Base-by-base conservation (phyloP, 2,329 filamentous ascomycete species). In the Orbilia blumenaviensis region DNA sequence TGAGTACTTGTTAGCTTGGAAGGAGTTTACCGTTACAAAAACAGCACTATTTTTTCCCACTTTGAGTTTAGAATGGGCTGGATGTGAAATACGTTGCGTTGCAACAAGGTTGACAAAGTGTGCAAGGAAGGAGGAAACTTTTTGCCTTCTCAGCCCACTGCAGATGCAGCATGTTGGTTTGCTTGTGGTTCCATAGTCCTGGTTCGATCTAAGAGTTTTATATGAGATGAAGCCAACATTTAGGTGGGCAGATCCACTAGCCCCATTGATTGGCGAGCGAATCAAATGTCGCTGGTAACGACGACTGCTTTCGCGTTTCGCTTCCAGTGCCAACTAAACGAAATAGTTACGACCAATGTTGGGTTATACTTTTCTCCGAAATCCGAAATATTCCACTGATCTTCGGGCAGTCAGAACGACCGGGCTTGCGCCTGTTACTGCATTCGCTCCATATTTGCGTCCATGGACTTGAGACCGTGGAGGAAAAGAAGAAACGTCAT, bases 171-270 rank as follows among this genome's bases (percentile, higher is more conserved):
- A 38, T 56, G 29, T 56, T 56, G 52, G 52, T 32, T 56, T 48
- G 52, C 56, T 42, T 42, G 21, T 42, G 25, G 66, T 56, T 63
- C 56, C 41, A 63, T 12, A 41, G 29, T 36, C 42, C 16, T 54
- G 66, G 58, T 71, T 63, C 25, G 66, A 62, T 69, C 54, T 56
- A 50, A 56, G 12, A 54, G 50, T 56, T 27, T 63, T 63, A 50
- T 58, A 66, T 66, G 50, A 71, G 56, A 62, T 63, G 56, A 63
- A 71, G 34, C 66, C 66, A 71, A 71, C 66, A 56, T 56, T 54
- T 42, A 18, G 41, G 44, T 44, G 42, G 38, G 52, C 61, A 48
- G 63, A 63, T 58, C 62, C 71, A 68, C 62, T 50, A 50, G 27
- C 34, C 14, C 29, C 6, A 27, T 68, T 52, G n/a, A 54, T 67